Evolutionary conservation across 768 basidiomycete genomes (phyloP), one percentile per base, ranked within the genome.

Genomic region (Boletellus ananiceps): DNA sequence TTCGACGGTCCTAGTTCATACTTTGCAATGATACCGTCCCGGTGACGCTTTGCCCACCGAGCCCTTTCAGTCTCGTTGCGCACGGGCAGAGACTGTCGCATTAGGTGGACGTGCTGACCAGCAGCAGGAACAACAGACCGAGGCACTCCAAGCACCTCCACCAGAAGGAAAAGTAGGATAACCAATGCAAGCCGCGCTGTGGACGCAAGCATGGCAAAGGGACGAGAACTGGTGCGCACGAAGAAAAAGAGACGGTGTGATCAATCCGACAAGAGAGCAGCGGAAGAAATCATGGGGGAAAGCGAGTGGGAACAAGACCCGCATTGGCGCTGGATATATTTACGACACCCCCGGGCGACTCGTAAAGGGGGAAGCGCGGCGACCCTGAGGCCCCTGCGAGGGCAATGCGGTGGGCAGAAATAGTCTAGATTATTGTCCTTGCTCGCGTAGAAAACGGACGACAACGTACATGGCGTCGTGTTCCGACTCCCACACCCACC

Each of bases 1-100:
- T 59, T 44, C 8, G 29, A 29, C 8, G 44, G 32, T 46, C 25
- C 45, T 21, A 58, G 52, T 5, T 74, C 71, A 50, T 84, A 84
- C 59, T 83, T 83, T 8, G 68, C 54, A 35, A 70, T 59, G 47
- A 82, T 57, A 9, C 61, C 62, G 29, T 71, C 64, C 32, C 70
- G 68, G 27, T 82, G 75, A n/a, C 56, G 59, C 51, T 73, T 71
- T 3, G 81, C 81, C 82, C 60, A 66, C 18, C 29, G 50, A 14
- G 55, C 57, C 57, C 55, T 57, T 32, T 67, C 60, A 5, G 54
- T 44, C 4, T 51, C 54, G 4, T 61, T 57, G 41, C 54, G 57
- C 31, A 34, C 25, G 6, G 54, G 25, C 32, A 14, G 53, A 31
- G 54, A 39, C 13, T 51, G 50, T 32, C 54, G 53, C 47, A 38